Percentiles rank a stretch among this genome's conserved stretches.
Conservation (phyloP, 805 yeast genomes). For the Candida insectorum region DNA sequence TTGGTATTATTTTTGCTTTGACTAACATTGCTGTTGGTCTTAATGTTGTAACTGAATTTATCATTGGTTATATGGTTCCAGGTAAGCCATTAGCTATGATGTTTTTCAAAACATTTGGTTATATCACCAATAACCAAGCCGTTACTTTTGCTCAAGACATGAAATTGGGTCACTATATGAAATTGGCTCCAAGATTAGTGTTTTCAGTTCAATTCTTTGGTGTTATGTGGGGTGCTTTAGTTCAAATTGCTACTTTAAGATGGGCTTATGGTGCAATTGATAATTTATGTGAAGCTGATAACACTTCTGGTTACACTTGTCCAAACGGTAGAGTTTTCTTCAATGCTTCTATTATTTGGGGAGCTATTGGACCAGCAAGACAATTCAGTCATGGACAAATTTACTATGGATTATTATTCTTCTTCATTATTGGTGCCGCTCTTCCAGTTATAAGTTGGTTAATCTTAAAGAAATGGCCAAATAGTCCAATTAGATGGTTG, state of each 20-base stretch:
- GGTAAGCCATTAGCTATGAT: slow-evolving; percentile 49
- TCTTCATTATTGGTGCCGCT: slow-evolving; percentile 36
- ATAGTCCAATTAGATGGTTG: slow-evolving; percentile 13
- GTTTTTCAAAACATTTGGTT: slow-evolving; percentile 47
- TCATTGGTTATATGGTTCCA: slow-evolving; percentile 43
- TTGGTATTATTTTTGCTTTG: slow-evolving; percentile 33
- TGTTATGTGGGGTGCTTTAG: slow-evolving; percentile 40
- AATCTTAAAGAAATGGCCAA: slow-evolving; percentile 41
- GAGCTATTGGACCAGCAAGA: slow-evolving; percentile 27
- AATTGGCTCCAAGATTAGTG: slow-evolving; percentile 35
- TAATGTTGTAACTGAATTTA: slow-evolving; percentile 42
- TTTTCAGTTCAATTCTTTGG: slow-evolving; percentile 44
- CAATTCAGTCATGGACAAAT: slow-evolving; percentile 13
- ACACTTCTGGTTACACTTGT: slow-evolving; percentile 33
- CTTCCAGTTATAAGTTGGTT: slow-evolving; percentile 37
- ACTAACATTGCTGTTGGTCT: slow-evolving; percentile 24
- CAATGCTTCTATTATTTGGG: slow-evolving; percentile 44
- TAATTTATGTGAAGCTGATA: slow-evolving; percentile 28
- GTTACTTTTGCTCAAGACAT: slow-evolving; percentile 46
- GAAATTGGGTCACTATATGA: slow-evolving; percentile 45
- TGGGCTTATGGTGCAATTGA: slow-evolving; percentile 38
- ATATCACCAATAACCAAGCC: slow-evolving; percentile 48
- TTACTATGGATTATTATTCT: slow-evolving; percentile 31
- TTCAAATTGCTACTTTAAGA: slow-evolving; percentile 38
- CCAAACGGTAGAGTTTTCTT: slow-evolving; percentile 41